phyloP scores from a whole-genome alignment of 345 rosid species.

The Eucalyptus marginata region DNA sequence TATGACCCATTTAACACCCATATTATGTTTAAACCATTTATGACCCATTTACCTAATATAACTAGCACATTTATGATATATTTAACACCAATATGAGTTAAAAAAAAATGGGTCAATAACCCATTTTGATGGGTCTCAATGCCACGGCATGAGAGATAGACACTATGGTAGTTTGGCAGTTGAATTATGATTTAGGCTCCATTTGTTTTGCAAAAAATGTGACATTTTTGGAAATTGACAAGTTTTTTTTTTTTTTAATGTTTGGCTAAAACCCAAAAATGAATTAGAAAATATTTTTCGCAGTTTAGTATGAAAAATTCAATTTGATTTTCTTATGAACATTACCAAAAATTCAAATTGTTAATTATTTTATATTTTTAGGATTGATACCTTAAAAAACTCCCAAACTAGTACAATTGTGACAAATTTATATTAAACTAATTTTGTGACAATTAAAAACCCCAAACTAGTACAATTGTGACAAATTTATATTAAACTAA shows the following conservation, averaged over 20 bases:
- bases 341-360: not conserved
- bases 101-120: not conserved
- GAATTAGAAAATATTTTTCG: not conserved
- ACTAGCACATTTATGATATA: not conserved
- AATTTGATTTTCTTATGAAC: not conserved
- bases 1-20: too few relatives aligned
- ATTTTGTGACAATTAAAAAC: too few relatives aligned
- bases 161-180: not conserved
- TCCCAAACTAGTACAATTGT: too few relatives aligned
- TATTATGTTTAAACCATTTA: too few relatives aligned
- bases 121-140: not conserved
- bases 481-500: too few relatives aligned
- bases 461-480: too few relatives aligned
- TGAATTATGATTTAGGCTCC: not conserved
- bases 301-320: too few relatives aligned
- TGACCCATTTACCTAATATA: not conserved
- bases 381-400: too few relatives aligned
- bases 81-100: not conserved
- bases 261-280: not conserved
- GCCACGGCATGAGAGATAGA: not conserved
- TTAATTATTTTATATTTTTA: too few relatives aligned
- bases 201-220: not conserved
- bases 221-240: not conserved
- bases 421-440: too few relatives aligned
- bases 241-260: too few relatives aligned